These are phyloP conservation scores for Coemansia interrupta DNA, from an alignment of 192 early-diverging fungal species.

Conservation along the genomic window DNA sequence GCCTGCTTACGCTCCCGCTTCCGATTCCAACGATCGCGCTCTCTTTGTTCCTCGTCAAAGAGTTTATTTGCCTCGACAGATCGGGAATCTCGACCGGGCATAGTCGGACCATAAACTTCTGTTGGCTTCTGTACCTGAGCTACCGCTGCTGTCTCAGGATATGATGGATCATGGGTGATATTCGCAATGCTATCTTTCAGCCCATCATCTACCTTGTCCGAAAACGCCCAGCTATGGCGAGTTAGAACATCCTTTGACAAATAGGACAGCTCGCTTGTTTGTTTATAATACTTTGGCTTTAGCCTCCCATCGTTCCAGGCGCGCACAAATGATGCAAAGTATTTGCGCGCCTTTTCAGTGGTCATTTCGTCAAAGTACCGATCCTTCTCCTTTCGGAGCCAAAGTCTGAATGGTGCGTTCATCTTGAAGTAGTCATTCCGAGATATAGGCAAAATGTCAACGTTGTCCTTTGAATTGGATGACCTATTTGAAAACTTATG, in stretches of 20 bases:
- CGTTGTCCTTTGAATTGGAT: no score
- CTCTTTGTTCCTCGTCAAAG: conserved; percentile 27
- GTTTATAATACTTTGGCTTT: conserved; percentile 49
- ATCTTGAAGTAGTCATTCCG: conserved; percentile 76
- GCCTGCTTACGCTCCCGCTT: conserved; percentile 26
- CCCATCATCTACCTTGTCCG: conserved; percentile 30
- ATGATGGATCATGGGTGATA: background rate
- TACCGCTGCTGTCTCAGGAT: background rate
- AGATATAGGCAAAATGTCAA: conserved; percentile 5
- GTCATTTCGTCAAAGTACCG: conserved; percentile 74
- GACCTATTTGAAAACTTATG: no score
- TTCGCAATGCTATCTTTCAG: conserved; percentile 32
- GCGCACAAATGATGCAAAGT: conserved; percentile 82
- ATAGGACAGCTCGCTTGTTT: conserved; percentile 64
- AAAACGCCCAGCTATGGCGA: conserved; percentile 75
- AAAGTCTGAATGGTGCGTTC: conserved; percentile 75
- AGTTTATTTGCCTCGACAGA: conserved; percentile 6
- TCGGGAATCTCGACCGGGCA: conserved; percentile 4
- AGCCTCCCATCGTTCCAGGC: conserved; percentile 79
- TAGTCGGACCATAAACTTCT: conserved; percentile 6
- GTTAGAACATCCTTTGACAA: conserved; percentile 61
- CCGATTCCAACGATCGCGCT: conserved; percentile 22
- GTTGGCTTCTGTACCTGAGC: background rate
- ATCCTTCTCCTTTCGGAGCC: conserved; percentile 70
- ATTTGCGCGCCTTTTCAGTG: conserved; percentile 62